These are phyloP conservation scores for Cichorium intybus DNA, from an alignment of 140 eudicot genomes.

Conservation along the genomic window DNA sequence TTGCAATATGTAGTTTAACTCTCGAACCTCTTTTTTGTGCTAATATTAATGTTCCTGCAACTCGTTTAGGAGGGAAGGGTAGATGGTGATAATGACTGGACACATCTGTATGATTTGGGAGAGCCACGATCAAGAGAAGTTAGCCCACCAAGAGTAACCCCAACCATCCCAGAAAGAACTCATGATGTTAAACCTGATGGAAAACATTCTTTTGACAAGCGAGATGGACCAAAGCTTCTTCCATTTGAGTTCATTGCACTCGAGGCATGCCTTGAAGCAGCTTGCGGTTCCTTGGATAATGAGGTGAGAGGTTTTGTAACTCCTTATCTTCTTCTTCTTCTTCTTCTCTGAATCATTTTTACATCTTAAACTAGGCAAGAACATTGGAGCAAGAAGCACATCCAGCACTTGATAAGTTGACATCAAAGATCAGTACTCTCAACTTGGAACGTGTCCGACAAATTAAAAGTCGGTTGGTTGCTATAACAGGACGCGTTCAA, in stretches of 20 bases:
- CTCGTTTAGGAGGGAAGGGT: constrained; percentile 56
- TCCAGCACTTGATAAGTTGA: constrained; percentile 94
- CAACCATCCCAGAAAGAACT: constrained; percentile 39
- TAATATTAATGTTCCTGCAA: not conserved
- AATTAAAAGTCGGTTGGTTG: constrained; percentile 93
- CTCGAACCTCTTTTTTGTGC: not conserved
- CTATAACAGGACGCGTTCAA: constrained; percentile 96
- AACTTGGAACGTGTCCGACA: constrained; percentile 97
- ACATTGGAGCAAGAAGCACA: constrained; percentile 99
- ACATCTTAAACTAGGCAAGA: constrained; percentile 54
- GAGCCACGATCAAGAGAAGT: constrained; percentile 54
- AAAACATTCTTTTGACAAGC: constrained; percentile 58
- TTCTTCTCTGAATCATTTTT: constrained; percentile 1
- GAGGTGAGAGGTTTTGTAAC: constrained; percentile 44
- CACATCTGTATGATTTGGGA: constrained; percentile 75
- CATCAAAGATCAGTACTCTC: constrained; percentile 88
- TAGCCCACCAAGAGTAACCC: constrained; percentile 51
- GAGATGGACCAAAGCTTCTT: constrained; percentile 75
- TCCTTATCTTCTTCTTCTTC: not conserved
- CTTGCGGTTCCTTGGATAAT: constrained; percentile 80
- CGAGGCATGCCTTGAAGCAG: constrained; percentile 97
- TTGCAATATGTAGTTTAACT: not conserved
- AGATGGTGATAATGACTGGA: constrained; percentile 53
- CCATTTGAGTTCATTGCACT: constrained; percentile 92
- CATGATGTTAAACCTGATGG: constrained; percentile 54